Evolutionary conservation across 106 monocot species (phyloP), one percentile per base, ranked within the genome.

Genomic region (Acorus calamus): DNA sequence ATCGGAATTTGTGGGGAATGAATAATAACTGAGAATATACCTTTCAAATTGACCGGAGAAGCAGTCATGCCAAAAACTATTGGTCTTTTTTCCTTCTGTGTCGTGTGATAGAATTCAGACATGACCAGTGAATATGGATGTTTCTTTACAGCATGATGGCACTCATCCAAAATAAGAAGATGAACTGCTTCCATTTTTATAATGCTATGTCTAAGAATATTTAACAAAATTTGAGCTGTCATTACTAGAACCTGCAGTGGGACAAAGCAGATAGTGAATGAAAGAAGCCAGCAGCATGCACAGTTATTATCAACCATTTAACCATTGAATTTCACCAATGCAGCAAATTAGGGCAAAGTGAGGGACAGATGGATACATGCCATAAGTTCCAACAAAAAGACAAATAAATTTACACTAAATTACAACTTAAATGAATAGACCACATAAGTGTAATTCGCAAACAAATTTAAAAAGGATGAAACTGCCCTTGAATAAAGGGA

Each of bases 91-190:
- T 98, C 87, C 77, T 98, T 98, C 28, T 82, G 75, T 47, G 96
- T 98, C 7, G 91, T 98, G 69, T 98, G 96, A 77, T 98, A 98
- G 63, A 98, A 98, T 74, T 98, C 96, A 52, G 96, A 96, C 96
- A 96, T 96, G 49, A 96, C 96, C 47, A 96, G 71, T 14, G 96
- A 96, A 83, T 96, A 96, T 52, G 96, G 96, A 79, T 96, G 96
- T 67, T 96, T 91, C 77, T 96, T 96, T 7, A 96, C 96, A 68
- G 96, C 96, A 79, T 96, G 96, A 80, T 96, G 96, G 56, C 96
- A 96, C 70, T 96, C 96, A 71, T 96, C 96, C 73, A 96, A 76
- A 77, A 96, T 91, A 63, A 96, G 75, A 79, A 96, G 87, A 88
- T 96, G 80, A 55, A 96, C 88, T 6, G 80, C 67, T 63, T 88